These are phyloP conservation scores for Phytophthora multivora DNA, from an alignment of 352 stramenopile species.

Conservation along the genomic window DNA sequence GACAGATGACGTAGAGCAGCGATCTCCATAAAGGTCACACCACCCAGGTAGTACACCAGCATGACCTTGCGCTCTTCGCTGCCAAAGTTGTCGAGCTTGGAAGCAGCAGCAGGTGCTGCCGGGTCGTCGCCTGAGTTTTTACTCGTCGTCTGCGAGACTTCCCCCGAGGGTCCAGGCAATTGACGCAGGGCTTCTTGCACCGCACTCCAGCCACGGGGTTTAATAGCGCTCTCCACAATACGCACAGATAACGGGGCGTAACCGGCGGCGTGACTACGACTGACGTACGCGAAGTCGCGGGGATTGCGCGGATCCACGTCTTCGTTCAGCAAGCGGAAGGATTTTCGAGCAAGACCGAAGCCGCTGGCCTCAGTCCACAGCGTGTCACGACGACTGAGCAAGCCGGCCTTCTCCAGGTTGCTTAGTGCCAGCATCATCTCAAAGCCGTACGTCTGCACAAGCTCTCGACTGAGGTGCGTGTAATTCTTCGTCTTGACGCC, in stretches of 20 bases:
- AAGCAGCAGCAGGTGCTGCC: slow-evolving; percentile 28
- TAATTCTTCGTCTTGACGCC: slow-evolving; percentile 95
- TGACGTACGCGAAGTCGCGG: slow-evolving; percentile 94
- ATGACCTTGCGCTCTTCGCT: slow-evolving; percentile 91
- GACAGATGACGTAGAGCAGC: slow-evolving; percentile 95
- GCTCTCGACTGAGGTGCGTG: slow-evolving; percentile 92
- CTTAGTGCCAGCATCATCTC: slow-evolving; percentile 93
- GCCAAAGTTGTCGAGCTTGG: slow-evolving; percentile 76
- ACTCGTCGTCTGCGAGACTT: slow-evolving; percentile 67
- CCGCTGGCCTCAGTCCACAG: slow-evolving; percentile 82
- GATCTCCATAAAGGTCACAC: slow-evolving; percentile 97
- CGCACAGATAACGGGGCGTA: slow-evolving; percentile 95
- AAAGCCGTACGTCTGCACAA: slow-evolving; percentile 98
- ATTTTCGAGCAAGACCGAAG: slow-evolving; percentile 89
- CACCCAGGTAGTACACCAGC: slow-evolving; percentile 96
- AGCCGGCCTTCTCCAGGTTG: slow-evolving; percentile 94
- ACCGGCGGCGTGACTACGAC: slow-evolving; percentile 75
- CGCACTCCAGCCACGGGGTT: slow-evolving; percentile 73
- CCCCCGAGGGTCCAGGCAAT: slow-evolving; percentile 75
- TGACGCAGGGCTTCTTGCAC: slow-evolving; percentile 87
- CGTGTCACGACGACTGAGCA: slow-evolving; percentile 91
- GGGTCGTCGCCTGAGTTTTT: slow-evolving; percentile 50
- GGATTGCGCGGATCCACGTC: slow-evolving; percentile 94
- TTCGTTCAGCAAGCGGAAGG: slow-evolving; percentile 95
- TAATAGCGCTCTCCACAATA: slow-evolving; percentile 91